A percentile compares a stretch with the other conserved stretches of the same genome.
These are phyloP conservation scores for Sambucus nigra DNA, from an alignment of 129 eudicot genomes.

Conservation along the genomic window DNA sequence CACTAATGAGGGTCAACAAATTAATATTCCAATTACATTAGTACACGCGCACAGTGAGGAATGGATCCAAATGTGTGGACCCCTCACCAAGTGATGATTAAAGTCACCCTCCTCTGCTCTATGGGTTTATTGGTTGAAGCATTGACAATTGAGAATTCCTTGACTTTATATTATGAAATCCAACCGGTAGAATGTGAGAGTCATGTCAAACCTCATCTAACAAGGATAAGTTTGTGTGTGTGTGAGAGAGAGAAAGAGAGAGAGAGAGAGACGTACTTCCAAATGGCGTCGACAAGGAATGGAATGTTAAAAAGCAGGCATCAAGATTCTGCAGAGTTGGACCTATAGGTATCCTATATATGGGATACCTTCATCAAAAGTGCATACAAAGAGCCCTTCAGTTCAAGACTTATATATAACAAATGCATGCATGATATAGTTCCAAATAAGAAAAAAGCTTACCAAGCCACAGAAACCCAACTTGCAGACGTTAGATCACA, in stretches of 20 bases:
- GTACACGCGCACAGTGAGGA: too few relatives aligned
- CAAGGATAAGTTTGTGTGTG: too few relatives aligned
- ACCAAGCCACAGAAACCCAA: conserved; percentile 98
- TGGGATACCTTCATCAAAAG: conserved; percentile 70
- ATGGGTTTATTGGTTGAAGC: too few relatives aligned
- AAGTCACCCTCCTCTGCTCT: too few relatives aligned
- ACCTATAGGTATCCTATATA: conserved; percentile 87
- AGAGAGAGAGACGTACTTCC: conserved; percentile 29
- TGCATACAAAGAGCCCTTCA: conserved; percentile 1
- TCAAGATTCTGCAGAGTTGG: conserved; percentile 78
- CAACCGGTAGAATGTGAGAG: too few relatives aligned
- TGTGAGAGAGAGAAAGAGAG: not conserved
- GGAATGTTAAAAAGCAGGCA: conserved; percentile 88
- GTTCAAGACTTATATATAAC: not conserved
- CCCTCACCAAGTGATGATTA: too few relatives aligned
- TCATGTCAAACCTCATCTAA: too few relatives aligned
- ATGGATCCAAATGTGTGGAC: too few relatives aligned
- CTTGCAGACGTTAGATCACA: conserved; percentile 81
- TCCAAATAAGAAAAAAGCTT: conserved; percentile 8
- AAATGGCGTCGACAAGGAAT: conserved; percentile 69
- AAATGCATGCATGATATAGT: not conserved
- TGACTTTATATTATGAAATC: too few relatives aligned
- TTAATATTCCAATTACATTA: too few relatives aligned
- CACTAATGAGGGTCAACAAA: too few relatives aligned
- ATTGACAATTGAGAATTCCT: too few relatives aligned